Conservation (phyloP, 257 asterid species). For the Solanum gracilifrons region DNA sequence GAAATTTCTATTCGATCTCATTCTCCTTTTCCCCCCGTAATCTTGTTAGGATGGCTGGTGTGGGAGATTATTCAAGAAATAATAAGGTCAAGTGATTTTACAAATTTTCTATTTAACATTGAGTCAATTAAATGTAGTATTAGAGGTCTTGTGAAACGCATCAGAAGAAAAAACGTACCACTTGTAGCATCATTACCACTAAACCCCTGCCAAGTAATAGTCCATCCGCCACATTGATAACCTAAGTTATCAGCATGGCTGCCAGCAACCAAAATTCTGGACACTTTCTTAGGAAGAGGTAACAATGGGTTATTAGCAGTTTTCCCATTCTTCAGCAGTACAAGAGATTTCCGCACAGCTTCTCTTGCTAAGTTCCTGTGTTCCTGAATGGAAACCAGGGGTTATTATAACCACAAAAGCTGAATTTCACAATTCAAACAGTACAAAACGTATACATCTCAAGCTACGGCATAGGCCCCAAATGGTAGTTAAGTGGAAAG, state of each 20-base stretch:
- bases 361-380: slow-evolving; percentile 84
- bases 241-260: slow-evolving; percentile 87
- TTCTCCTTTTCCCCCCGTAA: not conserved
- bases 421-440: not conserved
- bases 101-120: too few species aligned
- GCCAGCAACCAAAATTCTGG: slow-evolving; percentile 70
- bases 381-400: slow-evolving; percentile 28
- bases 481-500: not conserved
- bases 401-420: not conserved
- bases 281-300: slow-evolving; percentile 61
- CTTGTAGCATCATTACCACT: slow-evolving; percentile 53
- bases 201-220: slow-evolving; percentile 78
- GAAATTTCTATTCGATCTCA: not conserved
- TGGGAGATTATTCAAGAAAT: not conserved
- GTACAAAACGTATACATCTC: not conserved
- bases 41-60: not conserved
- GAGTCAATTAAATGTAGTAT: not conserved
- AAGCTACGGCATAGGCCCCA: not conserved
- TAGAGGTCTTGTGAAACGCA: not conserved
- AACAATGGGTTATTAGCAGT: slow-evolving; percentile 37
- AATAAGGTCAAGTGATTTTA: not conserved
- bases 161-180: slow-evolving; percentile 24
- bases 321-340: slow-evolving; percentile 78
- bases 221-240: slow-evolving; percentile 93
- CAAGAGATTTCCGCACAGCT: slow-evolving; percentile 80